These are phyloP conservation scores for Gastrolobium villosum DNA, from an alignment of 306 rosid genomes.

Conservation along the genomic window DNA sequence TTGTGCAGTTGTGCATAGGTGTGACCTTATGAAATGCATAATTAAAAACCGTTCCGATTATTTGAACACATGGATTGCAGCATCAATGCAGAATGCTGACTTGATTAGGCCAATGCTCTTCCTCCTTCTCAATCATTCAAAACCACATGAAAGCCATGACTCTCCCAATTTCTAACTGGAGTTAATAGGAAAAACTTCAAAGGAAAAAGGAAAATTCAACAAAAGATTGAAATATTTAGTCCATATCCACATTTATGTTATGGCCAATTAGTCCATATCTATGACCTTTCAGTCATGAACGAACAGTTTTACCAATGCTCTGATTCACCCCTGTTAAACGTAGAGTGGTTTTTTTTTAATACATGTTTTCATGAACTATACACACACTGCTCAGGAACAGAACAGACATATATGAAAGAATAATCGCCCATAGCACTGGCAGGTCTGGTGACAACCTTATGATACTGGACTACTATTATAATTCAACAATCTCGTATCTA, in stretches of 20 bases:
- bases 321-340: no score
- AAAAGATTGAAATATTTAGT: background rate
- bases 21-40: background rate
- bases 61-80: background rate
- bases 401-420: no score
- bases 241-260: background rate
- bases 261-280: background rate
- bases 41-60: background rate
- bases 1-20: background rate
- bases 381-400: background rate
- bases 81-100: background rate
- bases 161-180: background rate
- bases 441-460: background rate
- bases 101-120: background rate
- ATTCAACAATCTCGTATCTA: slow-evolving; percentile 1
- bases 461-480: background rate
- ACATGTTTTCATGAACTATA: background rate
- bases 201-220: background rate
- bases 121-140: background rate
- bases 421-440: no score
- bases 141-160: slow-evolving; percentile 4
- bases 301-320: no score
- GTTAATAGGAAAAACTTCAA: no score
- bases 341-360: no score
- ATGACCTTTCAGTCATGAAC: no score